A percentile compares a stretch with the other conserved stretches of the same genome.
These are phyloP conservation scores for Lumnitzera littorea DNA, from an alignment of 345 rosid genomes.

Conservation along the genomic window DNA sequence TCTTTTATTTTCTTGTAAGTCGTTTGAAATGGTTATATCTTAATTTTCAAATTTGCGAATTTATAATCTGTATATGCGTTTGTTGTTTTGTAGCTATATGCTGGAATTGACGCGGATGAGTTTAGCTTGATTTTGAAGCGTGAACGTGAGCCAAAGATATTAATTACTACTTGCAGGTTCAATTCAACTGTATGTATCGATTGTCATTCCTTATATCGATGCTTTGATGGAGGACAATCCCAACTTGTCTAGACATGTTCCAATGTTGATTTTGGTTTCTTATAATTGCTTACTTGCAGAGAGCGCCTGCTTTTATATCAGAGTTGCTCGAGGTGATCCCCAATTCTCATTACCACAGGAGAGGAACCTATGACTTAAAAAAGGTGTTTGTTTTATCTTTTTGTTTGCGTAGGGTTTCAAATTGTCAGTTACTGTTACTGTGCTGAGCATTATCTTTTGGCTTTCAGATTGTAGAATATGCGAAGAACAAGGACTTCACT, in stretches of 20 bases:
- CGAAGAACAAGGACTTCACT: slow-evolving; percentile 67
- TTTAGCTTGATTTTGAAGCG: slow-evolving; percentile 58
- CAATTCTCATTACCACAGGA: slow-evolving; percentile 61
- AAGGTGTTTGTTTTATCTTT: slow-evolving; percentile 36
- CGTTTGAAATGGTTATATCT: no score
- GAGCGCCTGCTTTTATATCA: slow-evolving; percentile 79
- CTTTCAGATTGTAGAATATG: slow-evolving; percentile 81
- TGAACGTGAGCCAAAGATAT: slow-evolving; percentile 50
- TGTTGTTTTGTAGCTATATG: slow-evolving; percentile 40
- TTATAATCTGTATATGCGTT: no score
- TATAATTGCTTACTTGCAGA: slow-evolving; percentile 29
- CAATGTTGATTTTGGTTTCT: no score
- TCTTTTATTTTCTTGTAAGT: not conserved
- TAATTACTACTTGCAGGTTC: slow-evolving; percentile 90
- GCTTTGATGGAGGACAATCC: not conserved
- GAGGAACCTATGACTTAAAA: slow-evolving; percentile 93
- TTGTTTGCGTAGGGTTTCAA: not conserved
- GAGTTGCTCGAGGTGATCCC: slow-evolving; percentile 79
- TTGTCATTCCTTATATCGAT: not conserved
- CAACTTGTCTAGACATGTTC: not conserved
- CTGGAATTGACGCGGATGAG: slow-evolving; percentile 84
- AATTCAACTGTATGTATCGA: slow-evolving; percentile 66
- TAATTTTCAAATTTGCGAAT: not conserved
- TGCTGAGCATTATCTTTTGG: slow-evolving; percentile 1
- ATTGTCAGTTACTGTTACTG: not conserved